Evolutionary conservation across 305 asterid species (phyloP), one percentile per base, ranked within the genome.

Genomic region (Fraxinus platypoda): DNA sequence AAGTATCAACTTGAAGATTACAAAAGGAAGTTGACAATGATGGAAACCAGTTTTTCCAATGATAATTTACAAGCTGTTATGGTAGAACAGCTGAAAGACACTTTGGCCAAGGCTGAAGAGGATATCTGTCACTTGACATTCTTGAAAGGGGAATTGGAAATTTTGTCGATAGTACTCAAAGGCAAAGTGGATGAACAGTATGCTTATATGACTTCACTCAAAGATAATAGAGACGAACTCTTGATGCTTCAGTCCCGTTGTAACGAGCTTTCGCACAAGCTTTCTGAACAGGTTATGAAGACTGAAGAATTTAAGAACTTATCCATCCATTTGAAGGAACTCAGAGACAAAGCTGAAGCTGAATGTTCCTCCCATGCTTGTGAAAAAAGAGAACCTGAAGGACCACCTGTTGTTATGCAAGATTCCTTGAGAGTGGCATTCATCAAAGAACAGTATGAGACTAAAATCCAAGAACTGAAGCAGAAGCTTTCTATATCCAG

Each of bases 371-470:
- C 79, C 74, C 84, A 62, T 76, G 88, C 86, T 82, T 85, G 87
- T 6, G 97, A 91, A 77, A 93, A 87, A 85, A 82, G 91, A 91
- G 98, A 91, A 80, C 81, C 90, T n/a, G 98, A 91, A 84, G 92
- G 89, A 76, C 90, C 87, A 25, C 83, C 97, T n/a, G 86, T 81
- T 82, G 85, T 91, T 28, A 83, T 81, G 57, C 97, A 93, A 77
- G 99, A 97, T 80, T 92, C 99, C 12, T 84, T 97, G 89, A 87
- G 99, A 75, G 86, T 97, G 9, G 99, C 98, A 8, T 97, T 97
- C 88, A 94, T 97, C 34, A 97, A 97, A 83, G 98, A 97, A 80
- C 99, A 97, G 80, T 95, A 91, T 76, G 97, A 95, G 85, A 95
- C 95, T 64, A 93, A 85, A 88, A 74, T 90, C 81, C 98, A 93